Evolutionary conservation across 2,329 filamentous ascomycete species (phyloP).

Genomic region (Colletotrichum chlorophyti): DNA sequence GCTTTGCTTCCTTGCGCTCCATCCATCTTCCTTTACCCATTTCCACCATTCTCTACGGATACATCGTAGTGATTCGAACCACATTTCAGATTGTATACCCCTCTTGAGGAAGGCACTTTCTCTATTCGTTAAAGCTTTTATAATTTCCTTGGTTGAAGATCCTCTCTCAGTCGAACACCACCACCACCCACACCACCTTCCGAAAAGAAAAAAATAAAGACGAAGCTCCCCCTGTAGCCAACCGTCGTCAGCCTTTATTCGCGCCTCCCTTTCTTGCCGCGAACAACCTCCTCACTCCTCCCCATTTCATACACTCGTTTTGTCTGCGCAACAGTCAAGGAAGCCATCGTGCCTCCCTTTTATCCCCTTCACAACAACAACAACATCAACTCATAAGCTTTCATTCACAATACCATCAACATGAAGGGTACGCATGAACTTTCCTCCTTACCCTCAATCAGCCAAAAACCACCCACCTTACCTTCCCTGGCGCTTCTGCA

Average conservation of each 20-base stretch:
- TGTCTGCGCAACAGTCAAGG: constrained; percentile 11
- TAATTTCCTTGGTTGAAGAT: not conserved
- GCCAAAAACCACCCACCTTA: not conserved
- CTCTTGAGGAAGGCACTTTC: constrained; percentile 1
- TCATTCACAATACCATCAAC: constrained; percentile 12
- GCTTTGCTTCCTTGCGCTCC: not conserved
- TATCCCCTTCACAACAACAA: not conserved
- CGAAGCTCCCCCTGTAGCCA: constrained; percentile 4
- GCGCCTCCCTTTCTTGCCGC: not conserved
- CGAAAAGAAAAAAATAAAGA: not conserved
- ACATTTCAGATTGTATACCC: constrained; percentile 5
- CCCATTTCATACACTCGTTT: constrained; percentile 24
- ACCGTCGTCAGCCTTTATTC: not conserved
- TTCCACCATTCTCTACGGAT: too few species aligned
- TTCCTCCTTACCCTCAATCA: not conserved
- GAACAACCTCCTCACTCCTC: constrained; percentile 3
- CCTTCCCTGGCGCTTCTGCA: not conserved
- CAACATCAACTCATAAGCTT: not conserved
- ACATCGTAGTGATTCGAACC: too few species aligned
- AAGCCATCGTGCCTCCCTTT: constrained; percentile 4
- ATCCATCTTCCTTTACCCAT: too few species aligned
- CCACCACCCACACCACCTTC: not conserved
- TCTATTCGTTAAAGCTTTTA: not conserved
- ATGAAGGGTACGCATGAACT: constrained; percentile 28
- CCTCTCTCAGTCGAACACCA: not conserved